These are phyloP conservation scores for Psidium friedrichsthalianum DNA, from an alignment of 345 rosid genomes.

Conservation along the genomic window DNA sequence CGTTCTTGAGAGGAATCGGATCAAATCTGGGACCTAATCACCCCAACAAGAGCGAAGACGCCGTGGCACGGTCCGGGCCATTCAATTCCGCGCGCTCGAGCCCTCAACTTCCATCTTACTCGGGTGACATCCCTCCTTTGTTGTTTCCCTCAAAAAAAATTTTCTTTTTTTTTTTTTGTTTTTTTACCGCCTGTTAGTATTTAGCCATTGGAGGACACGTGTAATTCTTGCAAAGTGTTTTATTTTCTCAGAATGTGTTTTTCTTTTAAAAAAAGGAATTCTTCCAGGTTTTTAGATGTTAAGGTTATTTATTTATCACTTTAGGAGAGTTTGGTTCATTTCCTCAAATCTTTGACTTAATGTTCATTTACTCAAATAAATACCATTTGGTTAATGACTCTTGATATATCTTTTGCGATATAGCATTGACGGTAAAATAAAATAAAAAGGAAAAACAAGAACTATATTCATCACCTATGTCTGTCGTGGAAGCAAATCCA, in stretches of 20 bases:
- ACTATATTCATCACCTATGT: rapidly evolving
- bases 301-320: background rate
- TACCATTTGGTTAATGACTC: background rate
- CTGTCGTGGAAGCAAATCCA: background rate
- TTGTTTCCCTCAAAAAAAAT: too few relatives aligned
- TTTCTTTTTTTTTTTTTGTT: too few relatives aligned
- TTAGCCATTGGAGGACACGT: background rate
- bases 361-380: background rate
- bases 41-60: background rate
- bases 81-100: too few relatives aligned
- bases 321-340: background rate
- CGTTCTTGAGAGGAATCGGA: too few relatives aligned
- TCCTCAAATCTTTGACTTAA: background rate
- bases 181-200: background rate
- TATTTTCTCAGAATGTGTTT: background rate
- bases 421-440: background rate
- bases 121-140: too few relatives aligned
- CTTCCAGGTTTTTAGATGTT: background rate
- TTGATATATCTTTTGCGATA: background rate
- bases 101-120: too few relatives aligned
- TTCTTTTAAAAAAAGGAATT: background rate
- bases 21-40: too few relatives aligned
- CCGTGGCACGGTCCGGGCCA: too few relatives aligned
- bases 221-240: background rate
- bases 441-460: background rate